These are phyloP conservation scores for Tephrocybe sp. DNA, from an alignment of 768 basidiomycete species.

Conservation along the genomic window DNA sequence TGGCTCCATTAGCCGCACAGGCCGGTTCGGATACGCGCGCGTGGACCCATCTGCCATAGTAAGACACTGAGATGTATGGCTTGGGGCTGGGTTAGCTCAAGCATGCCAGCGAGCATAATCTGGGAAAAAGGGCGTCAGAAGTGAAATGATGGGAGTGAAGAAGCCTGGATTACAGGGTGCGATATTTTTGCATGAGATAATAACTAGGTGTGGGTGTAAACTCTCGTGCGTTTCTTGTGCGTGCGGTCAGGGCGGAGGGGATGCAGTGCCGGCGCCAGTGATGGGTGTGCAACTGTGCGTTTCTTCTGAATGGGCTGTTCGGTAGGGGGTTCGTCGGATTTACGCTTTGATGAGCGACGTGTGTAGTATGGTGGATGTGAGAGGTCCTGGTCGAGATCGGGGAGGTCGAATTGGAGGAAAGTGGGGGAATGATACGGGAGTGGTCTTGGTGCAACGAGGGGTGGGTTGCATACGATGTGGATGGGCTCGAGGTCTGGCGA, in stretches of 20 bases:
- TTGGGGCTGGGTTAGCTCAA: not conserved
- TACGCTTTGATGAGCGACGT: conserved; percentile 43
- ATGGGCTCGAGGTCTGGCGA: conserved; percentile 31
- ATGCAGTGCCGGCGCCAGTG: not conserved
- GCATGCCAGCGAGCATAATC: not conserved
- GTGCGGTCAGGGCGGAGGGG: conserved; percentile 12
- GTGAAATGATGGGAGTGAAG: conserved; percentile 5
- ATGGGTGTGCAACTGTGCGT: conserved; percentile 11
- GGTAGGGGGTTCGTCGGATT: conserved; percentile 23
- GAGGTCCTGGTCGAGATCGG: conserved; percentile 67
- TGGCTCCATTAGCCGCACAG: not conserved
- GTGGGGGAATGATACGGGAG: conserved; percentile 69
- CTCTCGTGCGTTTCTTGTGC: conserved; percentile 14
- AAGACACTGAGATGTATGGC: not conserved
- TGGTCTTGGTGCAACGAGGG: conserved; percentile 65
- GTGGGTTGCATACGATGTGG: conserved; percentile 61
- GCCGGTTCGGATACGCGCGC: not conserved
- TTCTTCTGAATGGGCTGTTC: conserved; percentile 18
- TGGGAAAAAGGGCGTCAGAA: conserved; percentile 6
- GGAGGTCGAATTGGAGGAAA: conserved; percentile 65
- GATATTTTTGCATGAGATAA: not conserved
- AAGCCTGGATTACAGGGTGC: conserved; percentile 2
- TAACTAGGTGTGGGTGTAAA: conserved; percentile 15
- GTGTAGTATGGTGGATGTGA: conserved; percentile 63
- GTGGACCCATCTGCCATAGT: not conserved